Evolutionary conservation across 345 rosid species (phyloP), one percentile per base, ranked within the genome.

Genomic region (Dimocarpus longan): DNA sequence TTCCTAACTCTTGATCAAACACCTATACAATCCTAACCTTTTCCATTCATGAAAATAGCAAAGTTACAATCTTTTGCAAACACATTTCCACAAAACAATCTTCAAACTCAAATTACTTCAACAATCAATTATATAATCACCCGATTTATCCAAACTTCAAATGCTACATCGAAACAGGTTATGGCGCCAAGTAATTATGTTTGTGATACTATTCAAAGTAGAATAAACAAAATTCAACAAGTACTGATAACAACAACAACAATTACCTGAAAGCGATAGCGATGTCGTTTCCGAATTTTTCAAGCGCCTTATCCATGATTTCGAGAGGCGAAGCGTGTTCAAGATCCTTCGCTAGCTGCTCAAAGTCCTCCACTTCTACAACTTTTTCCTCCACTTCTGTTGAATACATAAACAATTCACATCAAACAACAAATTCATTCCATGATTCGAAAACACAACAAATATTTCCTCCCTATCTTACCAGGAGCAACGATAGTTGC

Each of bases 181-280:
- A 46, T 11, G 52, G 52, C 52, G 52, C 52, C 52, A 46, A 46
- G 5, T 46, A 11, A 32, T 32, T 32, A 8, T 46, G 52, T 11
- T 46, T 46, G 8, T 46, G 12, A 7, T 1, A 60, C 12, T 22
- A 60, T 60, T 19, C 10, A 19, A 10, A 22, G 10, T 21, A 60
- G 26, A 21, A 60, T 9, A 3, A 10, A 18, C 3, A 13, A 21
- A 74, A 43, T 42, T 21, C 2, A 3, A 6, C 2, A 48, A 70
- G 13, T 19, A 2, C 68, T 21, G 52, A 54, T 7, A 2, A 21
- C 5, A 67, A 28, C 8, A 21, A 52, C 13, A 18, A 37, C 57
- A 40, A 68, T 28, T 80, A 93, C 99, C 97, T 95, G 89, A 95
- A 95, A 59, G 99, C 99, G 62, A 95, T 92, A 4, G 98, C 99